Evolutionary conservation across 441 rosid genomes (phyloP), one percentile per base, ranked within the genome.

Genomic region (Melastoma candidum): DNA sequence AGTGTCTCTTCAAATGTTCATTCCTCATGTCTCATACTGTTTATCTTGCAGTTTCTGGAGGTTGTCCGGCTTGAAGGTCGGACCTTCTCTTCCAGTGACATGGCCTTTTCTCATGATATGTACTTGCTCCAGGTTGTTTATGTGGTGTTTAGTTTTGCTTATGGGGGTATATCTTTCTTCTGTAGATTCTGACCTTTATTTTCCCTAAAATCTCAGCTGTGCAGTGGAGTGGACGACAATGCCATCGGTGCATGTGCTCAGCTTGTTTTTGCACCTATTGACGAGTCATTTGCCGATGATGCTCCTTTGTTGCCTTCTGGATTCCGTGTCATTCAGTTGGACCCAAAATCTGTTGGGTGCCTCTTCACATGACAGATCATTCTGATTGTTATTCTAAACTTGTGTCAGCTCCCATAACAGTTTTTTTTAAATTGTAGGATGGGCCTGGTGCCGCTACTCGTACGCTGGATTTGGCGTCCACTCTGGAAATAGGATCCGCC

Each of bases 261-360:
- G 65, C 97, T 90, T 60, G 94, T 90, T 44, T 90, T 82, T 74
- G 95, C 95, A 22, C 95, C 95, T 48, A 86, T 90, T 10, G 95
- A 90, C 46, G 95, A 90, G 64, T 84, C 97, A 14, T 90, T 90
- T 59, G 92, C 97, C 17, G 94, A 90, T 71, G 94, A 87, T 67
- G 96, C 95, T 61, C 95, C 94, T 57, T 64, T 90, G 51, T 72
- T 90, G 57, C 85, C 97, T 44, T 90, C 92, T 58, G 97, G 97
- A 7, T 90, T 90, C 52, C 82, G 92, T 1, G 83, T 90, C 78
- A 82, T 90, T 49, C 95, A 95, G 36, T 69, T 90, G 50, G 92
- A 90, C 68, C 74, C 84, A 48, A 90, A 84, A 75, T 56, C 92
- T 65, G 83, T 76, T 65, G 47, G 72, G 85, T 77, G 68, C 56